Base-by-base conservation (phyloP, 768 basidiomycete species). In the Goffeauzyma gilvescens region DNA sequence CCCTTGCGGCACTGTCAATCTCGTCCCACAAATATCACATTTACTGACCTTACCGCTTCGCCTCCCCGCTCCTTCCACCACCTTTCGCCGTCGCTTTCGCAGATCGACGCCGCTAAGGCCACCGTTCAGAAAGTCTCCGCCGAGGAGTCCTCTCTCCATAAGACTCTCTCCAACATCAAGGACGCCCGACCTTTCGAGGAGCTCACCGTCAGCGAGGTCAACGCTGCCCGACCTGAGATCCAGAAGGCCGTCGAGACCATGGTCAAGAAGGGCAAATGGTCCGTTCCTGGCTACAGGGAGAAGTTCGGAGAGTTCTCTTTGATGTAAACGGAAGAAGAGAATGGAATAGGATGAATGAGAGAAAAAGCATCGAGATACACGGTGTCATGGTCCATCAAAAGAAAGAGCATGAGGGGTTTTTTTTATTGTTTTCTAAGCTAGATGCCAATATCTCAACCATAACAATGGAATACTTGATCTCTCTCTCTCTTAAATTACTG, bases 121-220 rank as follows among this genome's bases (percentile, higher is more conserved):
- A 90, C 90, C 9, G 77, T 81, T 51, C 66, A 73, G 55, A 84
- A 90, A 69, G 86, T 96, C 54, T 80, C 89, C 48, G 67, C 76
- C 32, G 90, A 96, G 67, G 72, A 96, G 54, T 75, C 79, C 65
- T 78, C 84, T 57, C 79, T 98, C 53, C 79, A 86, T 66, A 76
- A 75, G 32, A 95, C 93, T 21, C 79, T 96, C 48, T 77, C 80
- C 53, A 93, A 98, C 73, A 96, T 98, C 49, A 81, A 95, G 70
- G 77, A 89, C 39, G 87, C 89, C 32, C 79, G 93, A 67, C 83
- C 90, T 6, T 93, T 98, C 68, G 87, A 96, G 62, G 83, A 96
- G 56, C 72, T 98, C 52, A 89, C 86, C 26, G 89, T 78, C 49
- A 78, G 80, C 58, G 90, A 98, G 49, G 82, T 96, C 54, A 77